Evolutionary conservation across 1,284 basidiomycete species (phyloP), one percentile per base, ranked within the genome.

Genomic region (Ganoderma boninense): DNA sequence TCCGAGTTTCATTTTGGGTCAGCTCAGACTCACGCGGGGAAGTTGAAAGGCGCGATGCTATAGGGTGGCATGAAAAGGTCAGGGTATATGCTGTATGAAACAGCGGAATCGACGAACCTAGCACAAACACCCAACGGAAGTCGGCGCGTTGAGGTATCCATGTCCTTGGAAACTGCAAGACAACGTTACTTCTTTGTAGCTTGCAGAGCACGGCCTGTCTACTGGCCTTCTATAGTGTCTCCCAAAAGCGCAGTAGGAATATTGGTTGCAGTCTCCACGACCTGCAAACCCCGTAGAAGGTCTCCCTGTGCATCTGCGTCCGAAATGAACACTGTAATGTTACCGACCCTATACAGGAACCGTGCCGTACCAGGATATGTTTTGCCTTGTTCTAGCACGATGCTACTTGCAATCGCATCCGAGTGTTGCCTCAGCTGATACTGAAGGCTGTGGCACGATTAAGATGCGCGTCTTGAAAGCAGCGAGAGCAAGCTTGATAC

Each of bases 41-140:
- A 97, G 80, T 97, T 97, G 86, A 97, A 97, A 11, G 97, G 97
- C 38, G 94, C 92, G 59, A 98, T 91, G 74, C 96, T 94, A n/a
- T 14, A n/a, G 40, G 13, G 29, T 20, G 64, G 81, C 61, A 8
- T 29, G 26, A 26, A 44, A 3, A 65, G 43, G 18, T 16, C 16
- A 26, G 40, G 4, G 38, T n/a, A 8, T 18, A 26, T 1, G n/a
- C 5, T 23, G 42, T 18, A 29, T 62, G 5, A 38, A 38, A 38
- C 1, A 38, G 38, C 77, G 75, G 64, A 77, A 68, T 49, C 60
- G 35, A 70, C 80, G 54, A 64, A 89, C 90, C 90, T 92, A 70
- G 94, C 88, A 73, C 93, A 95, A 46, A 95, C 92, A 72, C 94
- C 93, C 26, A 96, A 83, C 5, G 95, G 94, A 44, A 95, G 81